These are phyloP conservation scores for Chalaropsis thielavioides DNA, from an alignment of 2,329 filamentous ascomycete genomes.

Conservation along the genomic window DNA sequence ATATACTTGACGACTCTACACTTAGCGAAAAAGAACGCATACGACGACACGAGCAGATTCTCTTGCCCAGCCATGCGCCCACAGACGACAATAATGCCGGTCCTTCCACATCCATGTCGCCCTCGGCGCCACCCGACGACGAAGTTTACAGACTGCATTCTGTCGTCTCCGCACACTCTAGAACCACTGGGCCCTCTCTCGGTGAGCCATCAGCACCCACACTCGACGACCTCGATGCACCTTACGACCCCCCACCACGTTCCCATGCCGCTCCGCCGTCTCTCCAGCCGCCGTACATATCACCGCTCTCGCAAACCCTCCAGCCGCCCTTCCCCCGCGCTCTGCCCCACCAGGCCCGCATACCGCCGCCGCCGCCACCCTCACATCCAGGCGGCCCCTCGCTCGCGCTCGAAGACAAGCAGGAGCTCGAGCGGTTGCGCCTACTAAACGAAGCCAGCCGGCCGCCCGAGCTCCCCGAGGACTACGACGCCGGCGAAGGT, in stretches of 20 bases:
- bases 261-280: background rate
- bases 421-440: slow-evolving; percentile 55
- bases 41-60: slow-evolving; percentile 58
- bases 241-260: slow-evolving; percentile 19
- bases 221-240: slow-evolving; percentile 8
- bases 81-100: slow-evolving; percentile 18
- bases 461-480: slow-evolving; percentile 43
- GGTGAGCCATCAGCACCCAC: slow-evolving; percentile 11
- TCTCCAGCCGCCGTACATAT: slow-evolving; percentile 12
- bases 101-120: slow-evolving; percentile 26
- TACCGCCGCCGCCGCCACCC: background rate
- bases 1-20: slow-evolving; percentile 42
- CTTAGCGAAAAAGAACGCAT: slow-evolving; percentile 72
- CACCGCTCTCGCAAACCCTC: slow-evolving; percentile 19
- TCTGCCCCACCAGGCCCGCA: background rate
- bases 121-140: slow-evolving; percentile 21
- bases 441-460: slow-evolving; percentile 51
- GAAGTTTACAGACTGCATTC: slow-evolving; percentile 37
- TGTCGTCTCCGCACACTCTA: slow-evolving; percentile 28
- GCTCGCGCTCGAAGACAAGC: slow-evolving; percentile 51
- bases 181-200: slow-evolving; percentile 12
- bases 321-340: slow-evolving; percentile 19
- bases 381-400: background rate
- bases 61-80: slow-evolving; percentile 65
- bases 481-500: slow-evolving; percentile 30